Base-by-base conservation (phyloP, 1,139 yeast species). In the Yamadazyma atmosphaerica region DNA sequence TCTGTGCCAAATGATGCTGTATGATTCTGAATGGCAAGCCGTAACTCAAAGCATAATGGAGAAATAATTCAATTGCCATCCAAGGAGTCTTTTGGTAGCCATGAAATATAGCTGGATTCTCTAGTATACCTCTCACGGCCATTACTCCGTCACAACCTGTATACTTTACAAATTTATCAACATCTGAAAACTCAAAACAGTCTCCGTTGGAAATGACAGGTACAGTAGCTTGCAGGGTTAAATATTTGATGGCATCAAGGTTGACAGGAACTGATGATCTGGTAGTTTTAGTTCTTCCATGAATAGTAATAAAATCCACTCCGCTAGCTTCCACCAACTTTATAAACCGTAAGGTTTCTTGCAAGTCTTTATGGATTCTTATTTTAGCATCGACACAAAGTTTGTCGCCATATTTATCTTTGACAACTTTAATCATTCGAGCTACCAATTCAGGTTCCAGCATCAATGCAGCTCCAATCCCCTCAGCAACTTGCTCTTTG, bases 131-230 rank as follows among this genome's bases (percentile, higher is more conserved):
- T 47, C 98, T 68, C 1, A 88, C 98, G 1, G 98, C 86, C 98
- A 92, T 92, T 5, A 92, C 86, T 5, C 98, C 98, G 55, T 88
- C 94, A 24, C 81, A 89, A 1, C 85, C 85, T 0, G 98, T 89
- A 34, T 59, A 58, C 13, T 75, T 67, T 0, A 79, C 79, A 23
- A 90, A 89, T 16, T 60, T 58, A 24, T 67, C 51, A 16, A 86
- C 83, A 56, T 88, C 96, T 12, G 69, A 67, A 24, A 80, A 63
- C 1, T 77, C 61, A 52, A 85, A 86, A 50, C 96, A 92, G 61
- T 94, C 98, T 9, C 98, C 98, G 55, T 94, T 94, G 2, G 98
- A 97, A 11, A 92, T 83, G 0, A 94, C 90, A 0, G 98, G 98
- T 0, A 85, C 80, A 3, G 60, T 56, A 1, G 85, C 86, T 2